Evolutionary conservation across 805 yeast genomes (phyloP).

Genomic region (Komagataella mondaviorum): DNA sequence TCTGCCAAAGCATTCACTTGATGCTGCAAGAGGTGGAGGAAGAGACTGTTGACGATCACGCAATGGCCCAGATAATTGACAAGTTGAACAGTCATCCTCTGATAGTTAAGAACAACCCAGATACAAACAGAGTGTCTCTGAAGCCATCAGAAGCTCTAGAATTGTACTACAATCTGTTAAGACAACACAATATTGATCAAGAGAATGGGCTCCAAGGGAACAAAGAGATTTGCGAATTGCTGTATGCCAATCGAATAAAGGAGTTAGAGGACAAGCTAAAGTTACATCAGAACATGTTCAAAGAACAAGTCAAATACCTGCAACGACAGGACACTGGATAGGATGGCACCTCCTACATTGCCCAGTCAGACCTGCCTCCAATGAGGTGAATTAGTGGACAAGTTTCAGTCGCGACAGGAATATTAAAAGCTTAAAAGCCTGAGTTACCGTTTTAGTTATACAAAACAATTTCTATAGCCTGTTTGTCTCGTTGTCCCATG

Average conservation of each 20-base stretch:
- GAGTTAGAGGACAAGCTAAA: constrained; percentile 10
- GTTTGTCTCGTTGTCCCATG: background rate
- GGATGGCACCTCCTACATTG: background rate
- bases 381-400: background rate
- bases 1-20: constrained; percentile 2
- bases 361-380: background rate
- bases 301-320: constrained; percentile 2
- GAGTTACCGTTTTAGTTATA: no score
- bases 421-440: no score
- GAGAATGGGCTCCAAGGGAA: constrained; percentile 2
- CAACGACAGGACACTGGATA: background rate
- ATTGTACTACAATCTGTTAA: constrained; percentile 9
- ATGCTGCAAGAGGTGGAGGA: constrained; percentile 15
- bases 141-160: constrained; percentile 7
- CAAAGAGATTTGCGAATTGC: constrained; percentile 10
- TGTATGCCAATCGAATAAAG: constrained; percentile 9
- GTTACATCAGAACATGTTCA: constrained; percentile 7
- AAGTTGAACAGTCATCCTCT: constrained; percentile 13
- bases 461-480: no score
- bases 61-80: constrained; percentile 5
- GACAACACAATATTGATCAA: constrained; percentile 5
- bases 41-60: constrained; percentile 5
- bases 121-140: background rate
- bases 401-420: background rate
- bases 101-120: constrained; percentile 5